Evolutionary conservation across 306 rosid species (phyloP), one percentile per base, ranked within the genome.

Genomic region (Sesbania bispinosa): DNA sequence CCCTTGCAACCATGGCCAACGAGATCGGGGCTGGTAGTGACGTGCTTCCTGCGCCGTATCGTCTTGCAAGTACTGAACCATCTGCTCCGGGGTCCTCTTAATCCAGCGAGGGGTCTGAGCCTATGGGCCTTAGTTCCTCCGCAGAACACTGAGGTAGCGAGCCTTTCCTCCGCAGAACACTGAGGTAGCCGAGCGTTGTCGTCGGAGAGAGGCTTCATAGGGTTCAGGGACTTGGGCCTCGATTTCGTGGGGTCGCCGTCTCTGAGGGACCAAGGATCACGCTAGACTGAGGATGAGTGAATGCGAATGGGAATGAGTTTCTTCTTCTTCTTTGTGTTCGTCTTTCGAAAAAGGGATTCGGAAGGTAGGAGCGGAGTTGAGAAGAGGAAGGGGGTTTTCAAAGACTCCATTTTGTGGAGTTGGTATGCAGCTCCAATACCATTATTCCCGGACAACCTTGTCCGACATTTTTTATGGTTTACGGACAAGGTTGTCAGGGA

Each of bases 61-160:
- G 41, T 93, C 98, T 27, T 87, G 78, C 67, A 93, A 71, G 73
- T 88, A 90, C 78, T 39, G 86, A 50, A 93, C 90, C 98, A 93
- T 93, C 81, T 90, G 98, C 57, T 93, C 96, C 2, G 97, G 98
- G 7, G 85, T 82, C 45, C 98, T 50, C 80, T 90, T 93, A 9
- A 90, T 83, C 98, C 98, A 93, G 71, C 66, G 80, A 1, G 98
- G 98, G 0, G 96, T 93, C 63, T 88, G 94, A 2, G 90, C 98
- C 13, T 73, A 84, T 0, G 98, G 92, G 51, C 98, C 98, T 76
- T 93, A 96, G 85, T 87, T 90, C 67, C 89, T 50, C 5, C 97
- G 86, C 51, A 88, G 76, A 10, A 61, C 80, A 58, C 94, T 83
- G 1, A 88, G 82, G 74, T 90, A 88, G 26, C 14, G 71, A 11